A percentile compares a stretch with the other conserved stretches of the same genome.
These are phyloP conservation scores for Penicillium brasilianum DNA, from an alignment of 2,329 filamentous ascomycete species.

Conservation along the genomic window DNA sequence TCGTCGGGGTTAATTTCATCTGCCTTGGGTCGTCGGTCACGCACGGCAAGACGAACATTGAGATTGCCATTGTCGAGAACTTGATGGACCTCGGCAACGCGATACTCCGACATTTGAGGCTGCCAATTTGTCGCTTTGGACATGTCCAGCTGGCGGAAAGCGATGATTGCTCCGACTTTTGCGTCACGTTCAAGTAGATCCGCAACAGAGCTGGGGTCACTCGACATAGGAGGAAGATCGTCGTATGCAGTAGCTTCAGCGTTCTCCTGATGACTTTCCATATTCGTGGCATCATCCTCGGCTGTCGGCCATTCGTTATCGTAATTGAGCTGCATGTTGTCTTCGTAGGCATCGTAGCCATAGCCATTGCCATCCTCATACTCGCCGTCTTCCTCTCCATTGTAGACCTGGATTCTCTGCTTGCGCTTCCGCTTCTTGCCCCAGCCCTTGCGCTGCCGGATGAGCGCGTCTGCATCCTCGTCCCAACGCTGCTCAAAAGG, in stretches of 20 bases:
- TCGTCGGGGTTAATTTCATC: constrained; percentile 61
- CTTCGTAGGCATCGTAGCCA: constrained; percentile 39
- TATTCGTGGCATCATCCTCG: constrained; percentile 6
- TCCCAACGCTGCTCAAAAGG: constrained; percentile 93
- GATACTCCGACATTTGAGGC: constrained; percentile 57
- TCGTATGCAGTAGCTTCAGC: constrained; percentile 35
- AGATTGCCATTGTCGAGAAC: constrained; percentile 61
- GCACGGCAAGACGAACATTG: constrained; percentile 68
- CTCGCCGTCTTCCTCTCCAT: constrained; percentile 47
- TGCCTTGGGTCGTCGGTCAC: constrained; percentile 68
- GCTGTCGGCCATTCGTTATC: constrained; percentile 19
- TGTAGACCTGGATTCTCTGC: constrained; percentile 57
- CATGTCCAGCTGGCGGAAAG: constrained; percentile 54
- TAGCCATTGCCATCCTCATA: constrained; percentile 48
- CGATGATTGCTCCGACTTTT: constrained; percentile 48
- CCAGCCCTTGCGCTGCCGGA: constrained; percentile 45
- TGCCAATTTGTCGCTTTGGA: constrained; percentile 55
- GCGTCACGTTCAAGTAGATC: constrained; percentile 41
- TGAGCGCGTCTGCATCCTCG: constrained; percentile 65
- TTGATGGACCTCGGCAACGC: constrained; percentile 69
- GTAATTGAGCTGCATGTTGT: constrained; percentile 50
- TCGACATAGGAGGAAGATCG: constrained; percentile 55
- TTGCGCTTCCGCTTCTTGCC: constrained; percentile 51
- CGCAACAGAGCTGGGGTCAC: constrained; percentile 69
- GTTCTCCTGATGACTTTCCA: constrained; percentile 51